Evolutionary conservation across 352 stramenopile genomes (phyloP), one percentile per base, ranked within the genome.

Genomic region (Globisporangium nunn): DNA sequence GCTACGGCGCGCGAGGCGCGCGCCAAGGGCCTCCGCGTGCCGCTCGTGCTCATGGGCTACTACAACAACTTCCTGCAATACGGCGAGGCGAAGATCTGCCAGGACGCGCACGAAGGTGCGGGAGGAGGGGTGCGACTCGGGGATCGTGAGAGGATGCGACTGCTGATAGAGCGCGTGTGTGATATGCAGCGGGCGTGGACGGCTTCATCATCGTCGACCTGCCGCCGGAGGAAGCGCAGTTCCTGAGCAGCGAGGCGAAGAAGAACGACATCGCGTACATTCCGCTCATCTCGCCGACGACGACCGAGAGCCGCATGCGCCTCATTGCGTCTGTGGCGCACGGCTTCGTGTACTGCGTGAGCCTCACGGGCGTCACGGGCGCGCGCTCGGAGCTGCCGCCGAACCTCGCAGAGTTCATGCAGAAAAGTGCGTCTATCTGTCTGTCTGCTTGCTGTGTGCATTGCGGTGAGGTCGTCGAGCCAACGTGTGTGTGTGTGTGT

Each of bases 151-250:
- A 4, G 30, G 11, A 14, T 41, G 15, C 28, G 39, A 18, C 23
- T 51, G 23, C 23, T 23, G 23, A 23, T 23, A 23, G 23, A 23
- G 23, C 23, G 23, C 23, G 23, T 23, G 23, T 23, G 23, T 23
- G 23, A 23, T 23, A 23, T 66, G 52, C 60, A 78, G 85, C 87
- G 61, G 96, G 94, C 18, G 93, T 95, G 30, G 93, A 98, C 72
- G 96, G 97, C 50, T 99, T 99, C 63, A 99, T 99, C 68, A 91
- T 99, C 35, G 97, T 99, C 10, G 97, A 99, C 76, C 66, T 99
- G 51, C 94, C 96, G 46, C 95, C 96, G 35, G 96, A 99, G 66
- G 96, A 99, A 69, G 95, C 85, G 15, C 78, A 83, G 37, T 70
- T 78, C 6, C 80, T 99, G 41, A 96, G 96, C 62, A 83, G 90